Evolutionary conservation across 495 filamentous ascomycete genomes (phyloP).

Genomic region (Xylaria longipes): DNA sequence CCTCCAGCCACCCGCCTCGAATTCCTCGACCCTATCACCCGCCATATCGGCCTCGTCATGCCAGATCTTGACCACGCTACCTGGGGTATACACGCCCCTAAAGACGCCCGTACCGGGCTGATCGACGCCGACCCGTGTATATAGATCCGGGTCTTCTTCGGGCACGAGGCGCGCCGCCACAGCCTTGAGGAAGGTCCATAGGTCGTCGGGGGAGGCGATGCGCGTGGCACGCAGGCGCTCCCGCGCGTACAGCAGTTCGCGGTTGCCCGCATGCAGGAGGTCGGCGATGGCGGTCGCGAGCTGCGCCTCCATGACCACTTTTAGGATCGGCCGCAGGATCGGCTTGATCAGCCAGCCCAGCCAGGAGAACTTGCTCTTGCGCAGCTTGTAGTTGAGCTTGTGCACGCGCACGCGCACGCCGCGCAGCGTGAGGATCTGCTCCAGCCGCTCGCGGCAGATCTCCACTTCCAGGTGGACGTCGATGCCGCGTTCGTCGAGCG

Average conservation of each 20-base stretch:
- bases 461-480: slow-evolving; percentile 86
- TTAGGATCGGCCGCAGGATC: slow-evolving; percentile 78
- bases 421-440: slow-evolving; percentile 80
- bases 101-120: slow-evolving; percentile 73
- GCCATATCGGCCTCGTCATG: slow-evolving; percentile 76
- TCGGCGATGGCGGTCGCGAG: slow-evolving; percentile 75
- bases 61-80: slow-evolving; percentile 86
- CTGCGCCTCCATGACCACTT: slow-evolving; percentile 78
- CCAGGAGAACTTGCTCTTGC: slow-evolving; percentile 75
- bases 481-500: slow-evolving; percentile 82
- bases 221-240: slow-evolving; percentile 85
- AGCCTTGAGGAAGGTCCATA: slow-evolving; percentile 81
- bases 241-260: slow-evolving; percentile 83
- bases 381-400: slow-evolving; percentile 80
- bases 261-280: slow-evolving; percentile 73
- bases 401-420: slow-evolving; percentile 81
- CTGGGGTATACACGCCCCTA: slow-evolving; percentile 83
- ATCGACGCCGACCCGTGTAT: slow-evolving; percentile 70
- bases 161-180: slow-evolving; percentile 76
- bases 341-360: slow-evolving; percentile 86
- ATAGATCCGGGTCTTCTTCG: slow-evolving; percentile 73
- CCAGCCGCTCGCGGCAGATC: slow-evolving; percentile 72
- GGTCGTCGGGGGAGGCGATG: slow-evolving; percentile 79
- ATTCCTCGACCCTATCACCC: slow-evolving; percentile 61
- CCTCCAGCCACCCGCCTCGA: slow-evolving; percentile 77